Conservation (phyloP, 2,329 filamentous ascomycete genomes). For the Pseudogymnoascus verrucosus region DNA sequence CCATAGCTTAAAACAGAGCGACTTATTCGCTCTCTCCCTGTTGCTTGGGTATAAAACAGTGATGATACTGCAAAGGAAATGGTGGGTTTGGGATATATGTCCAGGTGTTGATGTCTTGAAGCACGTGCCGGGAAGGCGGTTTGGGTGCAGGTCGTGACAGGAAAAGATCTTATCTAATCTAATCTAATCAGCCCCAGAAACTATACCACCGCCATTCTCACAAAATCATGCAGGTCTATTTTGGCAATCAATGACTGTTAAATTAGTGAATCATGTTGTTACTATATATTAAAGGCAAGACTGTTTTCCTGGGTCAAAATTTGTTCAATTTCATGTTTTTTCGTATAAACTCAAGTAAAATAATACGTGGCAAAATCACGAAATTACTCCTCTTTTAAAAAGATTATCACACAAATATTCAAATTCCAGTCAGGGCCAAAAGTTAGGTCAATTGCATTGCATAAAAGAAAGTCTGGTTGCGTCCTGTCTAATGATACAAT, state of each 20-base stretch:
- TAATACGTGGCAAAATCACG: background rate
- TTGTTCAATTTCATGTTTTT: background rate
- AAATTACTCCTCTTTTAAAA: background rate
- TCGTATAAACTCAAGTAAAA: background rate
- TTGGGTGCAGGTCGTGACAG: background rate
- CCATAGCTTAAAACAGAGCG: background rate
- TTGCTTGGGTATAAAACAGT: background rate
- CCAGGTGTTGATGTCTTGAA: background rate
- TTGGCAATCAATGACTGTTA: background rate
- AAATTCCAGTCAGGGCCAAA: background rate
- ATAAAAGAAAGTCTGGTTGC: constrained; percentile 5
- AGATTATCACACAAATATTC: background rate
- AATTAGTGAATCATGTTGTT: background rate
- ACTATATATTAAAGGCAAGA: background rate
- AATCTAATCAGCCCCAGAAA: background rate
- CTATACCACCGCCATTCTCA: background rate
- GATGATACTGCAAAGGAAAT: background rate
- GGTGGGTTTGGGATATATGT: background rate
- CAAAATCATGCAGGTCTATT: too few species aligned
- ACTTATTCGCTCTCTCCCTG: background rate
- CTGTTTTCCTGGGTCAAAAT: background rate
- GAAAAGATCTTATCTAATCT: constrained; percentile 6
- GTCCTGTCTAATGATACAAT: background rate
- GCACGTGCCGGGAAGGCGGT: background rate
- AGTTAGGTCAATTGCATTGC: background rate